Conservation (phyloP, 2,329 filamentous ascomycete genomes). For the Curvularia hawaiiensis region DNA sequence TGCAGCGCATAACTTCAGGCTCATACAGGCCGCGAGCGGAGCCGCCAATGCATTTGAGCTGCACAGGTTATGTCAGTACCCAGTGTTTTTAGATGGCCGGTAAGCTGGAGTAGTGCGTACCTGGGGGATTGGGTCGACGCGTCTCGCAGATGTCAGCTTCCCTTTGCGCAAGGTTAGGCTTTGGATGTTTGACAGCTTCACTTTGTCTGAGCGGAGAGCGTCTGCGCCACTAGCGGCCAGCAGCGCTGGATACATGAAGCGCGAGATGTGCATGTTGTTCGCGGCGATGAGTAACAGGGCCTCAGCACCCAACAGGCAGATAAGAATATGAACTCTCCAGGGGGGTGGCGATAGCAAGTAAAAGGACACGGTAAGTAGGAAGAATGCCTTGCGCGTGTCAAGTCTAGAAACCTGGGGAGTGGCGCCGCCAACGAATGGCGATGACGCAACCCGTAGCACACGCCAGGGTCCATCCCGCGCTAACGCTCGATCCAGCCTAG, state of each 20-base stretch:
- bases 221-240: conserved; percentile 37
- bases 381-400: conserved; percentile 6
- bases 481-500: conserved; percentile 5
- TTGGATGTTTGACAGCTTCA: conserved; percentile 71
- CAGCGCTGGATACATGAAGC: conserved; percentile 39
- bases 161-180: conserved; percentile 76
- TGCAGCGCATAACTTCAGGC: conserved; percentile 86
- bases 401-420: conserved; percentile 18
- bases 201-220: conserved; percentile 50
- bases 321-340: conserved; percentile 6
- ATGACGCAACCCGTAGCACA: conserved; percentile 11
- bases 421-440: conserved; percentile 11
- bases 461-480: neutral
- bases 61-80: conserved; percentile 14
- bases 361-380: conserved; percentile 34
- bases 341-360: conserved; percentile 26
- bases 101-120: conserved; percentile 21
- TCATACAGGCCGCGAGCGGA: conserved; percentile 66
- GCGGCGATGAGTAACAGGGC: neutral
- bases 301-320: neutral
- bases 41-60: conserved; percentile 77
- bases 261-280: conserved; percentile 38
- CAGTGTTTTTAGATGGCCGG: neutral
- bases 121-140: conserved; percentile 72
- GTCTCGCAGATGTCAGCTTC: conserved; percentile 74